phyloP scores from a whole-genome alignment of 2,329 filamentous ascomycete genomes.

The Aspergillus aculeatus region DNA sequence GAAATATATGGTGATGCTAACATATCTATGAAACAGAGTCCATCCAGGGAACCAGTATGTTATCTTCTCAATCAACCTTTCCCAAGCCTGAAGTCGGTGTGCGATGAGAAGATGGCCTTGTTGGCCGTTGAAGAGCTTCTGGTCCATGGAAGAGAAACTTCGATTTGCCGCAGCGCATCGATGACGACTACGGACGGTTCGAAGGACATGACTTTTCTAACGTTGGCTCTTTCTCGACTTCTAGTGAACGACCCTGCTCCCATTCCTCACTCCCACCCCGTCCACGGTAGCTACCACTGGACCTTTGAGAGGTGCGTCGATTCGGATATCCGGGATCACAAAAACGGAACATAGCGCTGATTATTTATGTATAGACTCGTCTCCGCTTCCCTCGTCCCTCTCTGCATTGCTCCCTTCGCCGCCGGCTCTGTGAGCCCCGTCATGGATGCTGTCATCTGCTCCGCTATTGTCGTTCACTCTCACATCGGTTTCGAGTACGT shows the following conservation, averaged over 20 bases:
- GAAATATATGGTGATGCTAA: conserved; percentile 43
- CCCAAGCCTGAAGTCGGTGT: background rate
- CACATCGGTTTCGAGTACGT: conserved; percentile 88
- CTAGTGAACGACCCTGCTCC: conserved; percentile 82
- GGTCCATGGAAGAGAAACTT: background rate
- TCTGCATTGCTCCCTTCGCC: conserved; percentile 88
- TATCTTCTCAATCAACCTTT: background rate
- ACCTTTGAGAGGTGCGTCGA: conserved; percentile 73
- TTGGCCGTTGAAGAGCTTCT: background rate
- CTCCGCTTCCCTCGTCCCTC: conserved; percentile 76
- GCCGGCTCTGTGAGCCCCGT: conserved; percentile 86
- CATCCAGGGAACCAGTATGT: conserved; percentile 71
- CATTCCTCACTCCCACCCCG: conserved; percentile 68
- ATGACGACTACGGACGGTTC: background rate
- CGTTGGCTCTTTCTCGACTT: conserved; percentile 14
- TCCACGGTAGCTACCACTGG: conserved; percentile 98
- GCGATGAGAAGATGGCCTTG: background rate
- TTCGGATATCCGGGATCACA: background rate
- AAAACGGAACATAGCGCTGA: background rate
- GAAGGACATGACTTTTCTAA: background rate
- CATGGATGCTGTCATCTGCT: conserved; percentile 81
- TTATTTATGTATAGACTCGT: conserved; percentile 57
- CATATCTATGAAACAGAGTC: conserved; percentile 55
- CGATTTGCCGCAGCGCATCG: background rate
- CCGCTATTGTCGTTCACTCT: conserved; percentile 81